Conservation (phyloP, 768 basidiomycete species). For the Xerocomellus chrysenteron region DNA sequence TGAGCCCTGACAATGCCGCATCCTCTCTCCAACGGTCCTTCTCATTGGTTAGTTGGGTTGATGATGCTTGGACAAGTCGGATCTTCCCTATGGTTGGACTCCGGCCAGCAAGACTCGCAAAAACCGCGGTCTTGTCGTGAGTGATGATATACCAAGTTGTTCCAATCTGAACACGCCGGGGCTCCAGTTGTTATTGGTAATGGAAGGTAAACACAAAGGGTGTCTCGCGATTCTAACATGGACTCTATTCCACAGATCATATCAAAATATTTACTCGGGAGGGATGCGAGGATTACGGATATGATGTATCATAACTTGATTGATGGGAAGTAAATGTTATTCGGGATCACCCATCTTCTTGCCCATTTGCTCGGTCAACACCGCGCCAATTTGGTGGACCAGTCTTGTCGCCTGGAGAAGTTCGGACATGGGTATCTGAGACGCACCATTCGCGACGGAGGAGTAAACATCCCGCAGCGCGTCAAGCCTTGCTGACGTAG, state of each 20-base stretch:
- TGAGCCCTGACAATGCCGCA: too few relatives aligned
- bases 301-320: conserved; percentile 28
- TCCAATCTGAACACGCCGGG: too few relatives aligned
- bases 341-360: conserved; percentile 30
- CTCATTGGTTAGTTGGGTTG: too few relatives aligned
- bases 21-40: too few relatives aligned
- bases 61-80: too few relatives aligned
- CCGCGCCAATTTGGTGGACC: conserved; percentile 46
- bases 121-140: too few relatives aligned
- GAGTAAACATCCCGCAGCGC: conserved; percentile 45
- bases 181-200: too few relatives aligned
- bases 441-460: conserved; percentile 41
- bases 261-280: conserved; percentile 2
- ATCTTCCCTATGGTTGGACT: too few relatives aligned
- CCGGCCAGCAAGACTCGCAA: too few relatives aligned
- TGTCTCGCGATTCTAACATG: not conserved
- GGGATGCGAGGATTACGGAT: conserved; percentile 42
- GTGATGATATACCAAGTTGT: too few relatives aligned
- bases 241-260: not conserved
- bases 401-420: conserved; percentile 46
- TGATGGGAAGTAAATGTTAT: conserved; percentile 4
- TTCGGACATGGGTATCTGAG: conserved; percentile 50
- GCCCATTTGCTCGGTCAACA: conserved; percentile 46
- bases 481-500: conserved; percentile 42
- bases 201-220: not conserved